phyloP scores from a whole-genome alignment of 495 filamentous ascomycete genomes.

The Podospora pseudoanserina region DNA sequence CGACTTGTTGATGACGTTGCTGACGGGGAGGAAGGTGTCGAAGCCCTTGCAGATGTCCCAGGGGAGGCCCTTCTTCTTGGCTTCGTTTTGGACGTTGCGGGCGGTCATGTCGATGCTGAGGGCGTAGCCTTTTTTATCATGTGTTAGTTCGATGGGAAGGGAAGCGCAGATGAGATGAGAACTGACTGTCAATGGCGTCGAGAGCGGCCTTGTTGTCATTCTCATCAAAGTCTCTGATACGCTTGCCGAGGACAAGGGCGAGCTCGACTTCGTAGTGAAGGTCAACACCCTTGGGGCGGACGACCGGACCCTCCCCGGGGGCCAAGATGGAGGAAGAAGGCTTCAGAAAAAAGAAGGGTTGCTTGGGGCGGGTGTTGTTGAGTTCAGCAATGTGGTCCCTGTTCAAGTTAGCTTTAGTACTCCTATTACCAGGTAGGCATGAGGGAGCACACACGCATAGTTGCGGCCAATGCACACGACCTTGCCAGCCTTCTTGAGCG shows the following conservation, averaged over 20 bases:
- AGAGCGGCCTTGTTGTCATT: slow-evolving; percentile 59
- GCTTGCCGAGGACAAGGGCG: slow-evolving; percentile 78
- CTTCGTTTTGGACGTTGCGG: slow-evolving; percentile 88
- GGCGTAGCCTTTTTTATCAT: slow-evolving; percentile 63
- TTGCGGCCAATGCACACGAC: slow-evolving; percentile 97
- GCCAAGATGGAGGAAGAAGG: slow-evolving; percentile 77
- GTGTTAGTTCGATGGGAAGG: background rate
- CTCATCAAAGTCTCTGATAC: slow-evolving; percentile 66
- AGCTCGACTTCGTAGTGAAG: slow-evolving; percentile 97
- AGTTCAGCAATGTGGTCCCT: slow-evolving; percentile 95
- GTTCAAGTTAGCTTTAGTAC: slow-evolving; percentile 24
- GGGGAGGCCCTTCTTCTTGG: slow-evolving; percentile 94
- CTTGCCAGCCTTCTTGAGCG: slow-evolving; percentile 70
- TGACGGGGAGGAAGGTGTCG: slow-evolving; percentile 91
- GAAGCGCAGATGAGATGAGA: background rate
- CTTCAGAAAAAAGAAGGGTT: slow-evolving; percentile 99
- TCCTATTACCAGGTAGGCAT: background rate
- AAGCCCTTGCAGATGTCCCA: slow-evolving; percentile 96
- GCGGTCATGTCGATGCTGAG: slow-evolving; percentile 92
- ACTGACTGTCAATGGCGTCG: slow-evolving; percentile 57
- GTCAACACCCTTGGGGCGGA: slow-evolving; percentile 73
- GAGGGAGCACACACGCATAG: slow-evolving; percentile 69
- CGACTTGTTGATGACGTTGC: slow-evolving; percentile 69
- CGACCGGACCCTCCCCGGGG: slow-evolving; percentile 73
- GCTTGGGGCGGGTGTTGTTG: slow-evolving; percentile 76